Evolutionary conservation across 2,329 filamentous ascomycete genomes (phyloP).

Genomic region (Bimuria novae-zelandiae): DNA sequence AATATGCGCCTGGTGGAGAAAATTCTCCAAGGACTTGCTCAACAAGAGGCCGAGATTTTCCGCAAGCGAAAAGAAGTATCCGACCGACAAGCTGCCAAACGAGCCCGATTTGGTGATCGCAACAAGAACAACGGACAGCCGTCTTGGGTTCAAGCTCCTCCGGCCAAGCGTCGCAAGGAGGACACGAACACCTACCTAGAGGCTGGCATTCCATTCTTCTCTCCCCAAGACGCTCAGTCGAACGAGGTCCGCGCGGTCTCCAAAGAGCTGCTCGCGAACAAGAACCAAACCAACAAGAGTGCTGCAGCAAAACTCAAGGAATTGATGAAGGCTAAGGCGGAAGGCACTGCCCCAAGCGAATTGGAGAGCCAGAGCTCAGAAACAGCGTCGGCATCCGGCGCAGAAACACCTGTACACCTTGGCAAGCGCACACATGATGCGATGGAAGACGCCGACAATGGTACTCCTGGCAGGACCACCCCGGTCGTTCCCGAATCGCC

Average conservation of each 20-base stretch:
- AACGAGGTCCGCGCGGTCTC: conserved; percentile 62
- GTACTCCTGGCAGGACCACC: conserved; percentile 64
- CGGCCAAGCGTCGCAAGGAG: conserved; percentile 42
- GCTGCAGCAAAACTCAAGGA: conserved; percentile 81
- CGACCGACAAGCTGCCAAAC: conserved; percentile 78
- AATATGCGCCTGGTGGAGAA: conserved; percentile 84
- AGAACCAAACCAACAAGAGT: conserved; percentile 86
- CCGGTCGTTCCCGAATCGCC: conserved; percentile 55
- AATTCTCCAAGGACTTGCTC: conserved; percentile 85
- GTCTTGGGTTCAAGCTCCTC: conserved; percentile 25
- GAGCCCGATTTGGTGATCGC: conserved; percentile 57
- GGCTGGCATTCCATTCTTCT: conserved; percentile 42
- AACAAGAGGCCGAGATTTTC: conserved; percentile 94
- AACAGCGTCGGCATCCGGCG: conserved; percentile 36
- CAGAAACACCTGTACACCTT: conserved; percentile 54
- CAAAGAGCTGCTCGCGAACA: conserved; percentile 86
- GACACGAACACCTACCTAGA: conserved; percentile 41
- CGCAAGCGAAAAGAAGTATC: conserved; percentile 83
- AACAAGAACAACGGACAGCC: conserved; percentile 41
- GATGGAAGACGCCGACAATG: conserved; percentile 65
- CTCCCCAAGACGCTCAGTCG: conserved; percentile 44
- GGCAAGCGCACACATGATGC: conserved; percentile 79
- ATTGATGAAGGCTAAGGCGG: conserved; percentile 64
- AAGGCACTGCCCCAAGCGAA: conserved; percentile 30
- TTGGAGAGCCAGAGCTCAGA: conserved; percentile 32